Base-by-base conservation (phyloP, 139 green algal genomes). In the Chlorella sp. region DNA sequence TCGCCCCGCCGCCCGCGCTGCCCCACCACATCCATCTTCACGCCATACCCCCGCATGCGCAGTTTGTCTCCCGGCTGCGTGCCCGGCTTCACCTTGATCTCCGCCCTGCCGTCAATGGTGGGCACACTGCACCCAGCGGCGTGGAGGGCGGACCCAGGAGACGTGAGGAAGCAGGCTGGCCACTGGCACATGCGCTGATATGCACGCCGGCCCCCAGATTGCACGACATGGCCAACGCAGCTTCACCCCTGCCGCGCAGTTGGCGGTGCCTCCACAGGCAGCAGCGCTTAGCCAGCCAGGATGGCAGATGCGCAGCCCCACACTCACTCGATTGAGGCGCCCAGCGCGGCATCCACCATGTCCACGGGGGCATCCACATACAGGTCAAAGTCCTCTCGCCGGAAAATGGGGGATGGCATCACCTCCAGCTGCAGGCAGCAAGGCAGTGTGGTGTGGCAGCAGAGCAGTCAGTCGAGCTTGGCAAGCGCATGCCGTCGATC, bases 31-130 rank as follows among this genome's bases (percentile, higher is more conserved):
- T 86, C 78, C 87, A 84, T 88, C 17, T 89, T 78, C 41, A 96
- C 84, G 67, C 93, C 93, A 69, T 92, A 90, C 19, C 89, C 92
- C 8, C 90, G 90, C 87, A 96, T 87, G 13, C 93, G 86, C 87
- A 96, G 82, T 46, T 85, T 89, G 86, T 95, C 92, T 30, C 89
- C 92, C 26, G 91, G 85, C 88, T 96, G 92, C 44, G 90, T 95
- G 22, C 89, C 84, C 22, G 87, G 69, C 75, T 87, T 86, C 17
- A 95, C 81, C 46, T 67, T 82, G 46, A 95, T 77, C 81, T 93
- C 84, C 9, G 84, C 78, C 4, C 64, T 62, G 43, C 93, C 93
- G 32, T 94, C 88, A 38, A 95, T 82, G 30, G 93, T 95, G 41
- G 90, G 89, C 48, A 95, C 91, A 51, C 86, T 90, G 85, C 74